A percentile compares a stretch with the other conserved stretches of the same genome.
Evolutionary conservation across 1,284 basidiomycete genomes (phyloP).

Genomic region (Rhodotorula sp.): DNA sequence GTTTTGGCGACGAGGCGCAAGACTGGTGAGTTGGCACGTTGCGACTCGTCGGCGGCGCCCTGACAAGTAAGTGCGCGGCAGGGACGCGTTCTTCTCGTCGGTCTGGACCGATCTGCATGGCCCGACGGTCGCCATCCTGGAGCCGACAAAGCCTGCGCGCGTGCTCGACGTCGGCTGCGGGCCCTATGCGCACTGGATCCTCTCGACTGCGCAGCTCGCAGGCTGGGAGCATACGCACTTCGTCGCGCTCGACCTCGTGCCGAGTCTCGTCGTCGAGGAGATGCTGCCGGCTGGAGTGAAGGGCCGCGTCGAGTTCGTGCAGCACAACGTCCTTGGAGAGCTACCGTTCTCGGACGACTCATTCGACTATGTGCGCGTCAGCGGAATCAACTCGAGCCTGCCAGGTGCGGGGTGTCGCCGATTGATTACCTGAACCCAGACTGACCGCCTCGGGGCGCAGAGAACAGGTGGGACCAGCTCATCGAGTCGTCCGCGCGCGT

Average conservation of each 20-base stretch:
- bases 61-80: neutral
- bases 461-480: constrained; percentile 1
- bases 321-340: neutral
- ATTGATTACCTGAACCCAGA: neutral
- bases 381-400: neutral
- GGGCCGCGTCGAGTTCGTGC: neutral
- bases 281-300: neutral
- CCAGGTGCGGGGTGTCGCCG: neutral
- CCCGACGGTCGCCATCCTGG: neutral
- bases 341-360: neutral
- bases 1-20: neutral
- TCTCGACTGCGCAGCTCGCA: neutral
- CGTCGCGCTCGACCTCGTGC: constrained; percentile 9
- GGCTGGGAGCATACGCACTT: constrained; percentile 3
- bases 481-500: neutral
- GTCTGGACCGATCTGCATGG: neutral
- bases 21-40: constrained; percentile 3
- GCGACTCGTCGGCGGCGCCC: too few relatives aligned
- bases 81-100: neutral
- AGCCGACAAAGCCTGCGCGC: neutral
- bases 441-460: neutral
- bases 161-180: constrained; percentile 12
- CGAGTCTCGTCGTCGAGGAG: neutral
- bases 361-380: constrained; percentile 1
- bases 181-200: neutral